These are phyloP conservation scores for Stylonectria norvegica DNA, from an alignment of 2,329 filamentous ascomycete species.

Conservation along the genomic window DNA sequence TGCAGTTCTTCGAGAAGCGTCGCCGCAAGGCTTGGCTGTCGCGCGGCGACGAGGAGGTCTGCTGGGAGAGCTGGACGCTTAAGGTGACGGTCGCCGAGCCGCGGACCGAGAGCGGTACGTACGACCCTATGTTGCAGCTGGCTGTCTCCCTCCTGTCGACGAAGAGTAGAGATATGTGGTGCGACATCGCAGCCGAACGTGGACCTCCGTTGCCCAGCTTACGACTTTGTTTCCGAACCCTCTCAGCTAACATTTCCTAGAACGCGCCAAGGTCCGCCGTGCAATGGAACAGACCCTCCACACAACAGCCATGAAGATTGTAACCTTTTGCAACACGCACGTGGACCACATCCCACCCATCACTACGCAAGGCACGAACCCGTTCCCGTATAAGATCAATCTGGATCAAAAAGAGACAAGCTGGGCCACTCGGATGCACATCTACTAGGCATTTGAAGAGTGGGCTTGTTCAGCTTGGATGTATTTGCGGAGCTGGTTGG, in stretches of 20 bases:
- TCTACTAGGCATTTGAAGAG: conserved; percentile 63
- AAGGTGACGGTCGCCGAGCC: conserved; percentile 92
- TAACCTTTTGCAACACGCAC: conserved; percentile 80
- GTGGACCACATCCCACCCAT: conserved; percentile 97
- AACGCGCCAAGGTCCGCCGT: conserved; percentile 81
- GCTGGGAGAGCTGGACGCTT: conserved; percentile 95
- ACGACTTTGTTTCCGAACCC: background rate
- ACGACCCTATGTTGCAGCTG: conserved; percentile 1
- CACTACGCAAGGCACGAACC: conserved; percentile 88
- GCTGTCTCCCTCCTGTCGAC: no score
- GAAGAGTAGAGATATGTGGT: no score
- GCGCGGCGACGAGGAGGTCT: conserved; percentile 83
- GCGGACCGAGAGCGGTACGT: conserved; percentile 78
- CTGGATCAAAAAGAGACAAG: conserved; percentile 76
- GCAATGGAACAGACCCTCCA: conserved; percentile 89
- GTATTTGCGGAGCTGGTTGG: no score
- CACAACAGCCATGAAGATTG: conserved; percentile 84
- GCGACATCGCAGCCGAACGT: background rate
- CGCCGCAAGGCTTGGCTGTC: conserved; percentile 78
- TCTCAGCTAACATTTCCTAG: conserved; percentile 40
- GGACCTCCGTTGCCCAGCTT: conserved; percentile 1
- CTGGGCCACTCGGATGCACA: conserved; percentile 76
- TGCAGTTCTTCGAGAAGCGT: conserved; percentile 94
- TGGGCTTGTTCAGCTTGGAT: no score
- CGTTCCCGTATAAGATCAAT: conserved; percentile 90